phyloP scores from a whole-genome alignment of 192 early-diverging fungal genomes.

The Martensiomyces pterosporus region DNA sequence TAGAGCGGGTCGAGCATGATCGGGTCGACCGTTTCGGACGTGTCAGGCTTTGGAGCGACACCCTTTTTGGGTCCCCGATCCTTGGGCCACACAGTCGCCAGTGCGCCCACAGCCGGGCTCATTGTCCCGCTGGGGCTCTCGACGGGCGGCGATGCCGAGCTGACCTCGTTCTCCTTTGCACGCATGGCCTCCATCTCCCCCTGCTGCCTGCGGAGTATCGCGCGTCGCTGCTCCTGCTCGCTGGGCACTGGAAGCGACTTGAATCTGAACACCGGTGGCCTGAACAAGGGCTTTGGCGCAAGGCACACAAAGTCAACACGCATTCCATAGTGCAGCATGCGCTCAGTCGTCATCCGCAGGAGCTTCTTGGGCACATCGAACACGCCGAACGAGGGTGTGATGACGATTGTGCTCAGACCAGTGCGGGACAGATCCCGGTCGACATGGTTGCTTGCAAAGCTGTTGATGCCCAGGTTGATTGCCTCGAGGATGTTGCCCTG shows the following conservation, averaged over 20 bases:
- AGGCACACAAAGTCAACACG: conserved; percentile 91
- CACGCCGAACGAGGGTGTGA: conserved; percentile 86
- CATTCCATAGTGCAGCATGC: conserved; percentile 90
- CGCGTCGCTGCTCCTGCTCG: conserved; percentile 33
- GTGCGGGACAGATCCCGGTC: conserved; percentile 92
- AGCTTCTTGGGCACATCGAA: conserved; percentile 85
- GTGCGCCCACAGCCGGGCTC: neutral
- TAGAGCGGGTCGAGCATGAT: conserved; percentile 44
- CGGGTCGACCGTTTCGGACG: conserved; percentile 22
- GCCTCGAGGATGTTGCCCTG: conserved; percentile 96
- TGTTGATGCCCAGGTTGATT: conserved; percentile 93
- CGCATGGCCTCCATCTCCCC: conserved; percentile 5
- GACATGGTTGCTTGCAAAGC: conserved; percentile 88
- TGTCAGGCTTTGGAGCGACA: conserved; percentile 5
- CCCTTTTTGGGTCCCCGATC: conserved; percentile 22
- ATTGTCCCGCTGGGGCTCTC: conserved; percentile 22
- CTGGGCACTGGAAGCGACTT: conserved; percentile 49
- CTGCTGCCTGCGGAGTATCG: conserved; percentile 5
- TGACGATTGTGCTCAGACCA: conserved; percentile 80
- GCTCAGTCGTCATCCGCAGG: conserved; percentile 86
- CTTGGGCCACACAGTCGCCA: conserved; percentile 10
- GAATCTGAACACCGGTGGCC: conserved; percentile 85
- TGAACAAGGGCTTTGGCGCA: conserved; percentile 78
- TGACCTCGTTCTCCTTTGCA: conserved; percentile 24
- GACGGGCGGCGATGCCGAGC: conserved; percentile 26